Base-by-base conservation (phyloP, 495 filamentous ascomycete genomes). In the Penicillium roqueforti region DNA sequence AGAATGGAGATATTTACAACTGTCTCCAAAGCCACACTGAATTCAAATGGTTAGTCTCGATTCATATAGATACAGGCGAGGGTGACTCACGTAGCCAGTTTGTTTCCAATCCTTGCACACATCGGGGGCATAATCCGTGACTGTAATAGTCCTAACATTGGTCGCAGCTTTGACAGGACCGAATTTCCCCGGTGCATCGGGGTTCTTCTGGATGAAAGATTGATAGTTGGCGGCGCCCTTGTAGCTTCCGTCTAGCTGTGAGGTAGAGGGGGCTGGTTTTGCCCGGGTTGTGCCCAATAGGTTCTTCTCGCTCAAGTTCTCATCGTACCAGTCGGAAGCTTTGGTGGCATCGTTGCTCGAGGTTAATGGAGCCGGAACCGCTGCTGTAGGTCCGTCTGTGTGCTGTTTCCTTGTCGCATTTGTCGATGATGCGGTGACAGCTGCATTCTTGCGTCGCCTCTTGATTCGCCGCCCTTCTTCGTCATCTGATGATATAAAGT, bases 21-120 rank as follows among this genome's bases (percentile, higher is more conserved):
- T 43, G 4, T 51, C 49, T 51, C 45, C 45, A 16, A 36, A 48
- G 19, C 45, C 45, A 37, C 45, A 48, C 41, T 44, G 7, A 16
- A 25, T 26, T 5, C 8, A 38, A 4, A 26, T 10, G 4, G 6
- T 49, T 38, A 49, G 47, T 16, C 13, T 26, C n/a, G 69, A 81
- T 53, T 91, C 18, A 16, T 20, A 0, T n/a, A n/a, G 8, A 38
- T 4, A 22, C 1, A 38, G n/a, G 11, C 9, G 2, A 16, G 14
- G 4, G 14, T 1, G 22, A 49, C 47, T 49, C 25, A 49, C 47
- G 68, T 56, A 73, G 3, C 91, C 91, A 0, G 89, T 95, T 58
- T 89, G 81, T 57, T 95, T 95, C 68, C 89, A 95, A 68, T 97
- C 93, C 68, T 97, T 97, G 68, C 93, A 97, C 13, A 95, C 89